Conservation (phyloP, 345 rosid genomes). For the Eucalyptus regnans region DNA sequence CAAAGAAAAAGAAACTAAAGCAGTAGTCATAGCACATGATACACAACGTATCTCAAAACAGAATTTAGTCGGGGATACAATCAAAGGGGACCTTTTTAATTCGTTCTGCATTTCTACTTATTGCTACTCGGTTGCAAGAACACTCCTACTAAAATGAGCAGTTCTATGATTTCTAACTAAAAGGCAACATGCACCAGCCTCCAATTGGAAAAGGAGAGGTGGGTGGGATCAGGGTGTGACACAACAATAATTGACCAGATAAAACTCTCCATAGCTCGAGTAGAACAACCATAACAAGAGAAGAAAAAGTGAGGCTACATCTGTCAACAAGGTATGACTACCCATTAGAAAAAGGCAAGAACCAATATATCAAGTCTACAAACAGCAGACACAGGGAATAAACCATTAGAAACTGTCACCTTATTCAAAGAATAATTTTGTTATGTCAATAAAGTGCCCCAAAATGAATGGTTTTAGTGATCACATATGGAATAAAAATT, state of each 20-base stretch:
- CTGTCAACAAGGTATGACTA: not conserved
- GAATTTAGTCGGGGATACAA: not conserved
- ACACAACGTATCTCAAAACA: not conserved
- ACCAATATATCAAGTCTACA: not conserved
- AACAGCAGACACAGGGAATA: not conserved
- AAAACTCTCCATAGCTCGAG: not conserved
- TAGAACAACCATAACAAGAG: not conserved
- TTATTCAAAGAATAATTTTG: not conserved
- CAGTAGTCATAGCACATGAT: not conserved
- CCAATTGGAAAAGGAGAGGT: not conserved
- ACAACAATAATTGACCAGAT: not conserved
- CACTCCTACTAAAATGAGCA: not conserved
- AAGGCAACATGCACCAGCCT: not conserved
- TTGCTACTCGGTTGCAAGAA: not conserved
- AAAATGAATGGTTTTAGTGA: not conserved
- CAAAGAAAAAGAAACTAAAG: not conserved
- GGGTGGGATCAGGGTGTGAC: not conserved
- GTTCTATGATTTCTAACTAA: not conserved
- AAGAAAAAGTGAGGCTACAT: not conserved
- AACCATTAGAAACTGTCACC: not conserved
- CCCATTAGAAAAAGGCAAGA: not conserved
- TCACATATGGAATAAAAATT: not conserved
- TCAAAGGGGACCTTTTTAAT: not conserved
- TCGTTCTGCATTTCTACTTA: not conserved
- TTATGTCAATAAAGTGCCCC: not conserved